A percentile compares a stretch with the other conserved stretches of the same genome.
phyloP scores from a whole-genome alignment of 1,284 basidiomycete species.

The Exobasidium rhododendri region DNA sequence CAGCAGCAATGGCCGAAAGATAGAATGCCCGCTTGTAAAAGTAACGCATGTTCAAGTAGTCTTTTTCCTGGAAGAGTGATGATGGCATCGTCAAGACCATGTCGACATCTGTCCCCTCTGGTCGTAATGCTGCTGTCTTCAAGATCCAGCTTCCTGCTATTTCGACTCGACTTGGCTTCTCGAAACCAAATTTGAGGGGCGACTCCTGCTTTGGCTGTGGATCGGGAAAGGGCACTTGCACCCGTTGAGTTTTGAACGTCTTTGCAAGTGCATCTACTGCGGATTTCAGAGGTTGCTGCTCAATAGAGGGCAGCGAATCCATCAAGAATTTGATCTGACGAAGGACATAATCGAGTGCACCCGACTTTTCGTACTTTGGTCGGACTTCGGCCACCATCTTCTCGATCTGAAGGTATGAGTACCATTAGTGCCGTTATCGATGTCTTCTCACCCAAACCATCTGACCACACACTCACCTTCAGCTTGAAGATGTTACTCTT shows the following conservation, averaged over 20 bases:
- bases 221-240: constrained; percentile 57
- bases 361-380: constrained; percentile 32
- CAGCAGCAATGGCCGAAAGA: constrained; percentile 73
- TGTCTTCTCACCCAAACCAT: no score
- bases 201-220: constrained; percentile 53
- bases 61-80: constrained; percentile 87
- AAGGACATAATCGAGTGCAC: constrained; percentile 43
- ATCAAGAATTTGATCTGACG: constrained; percentile 42
- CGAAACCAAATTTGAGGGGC: constrained; percentile 69
- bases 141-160: constrained; percentile 55
- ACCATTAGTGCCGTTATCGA: neutral
- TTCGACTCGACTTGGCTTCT: constrained; percentile 75
- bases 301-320: constrained; percentile 26
- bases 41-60: constrained; percentile 82
- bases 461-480: constrained; percentile 64
- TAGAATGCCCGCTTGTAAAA: constrained; percentile 92
- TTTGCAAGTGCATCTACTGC: constrained; percentile 56
- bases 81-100: constrained; percentile 56
- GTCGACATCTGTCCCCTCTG: constrained; percentile 45
- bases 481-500: constrained; percentile 80
- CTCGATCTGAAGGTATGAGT: constrained; percentile 27
- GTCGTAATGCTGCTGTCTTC: constrained; percentile 37
- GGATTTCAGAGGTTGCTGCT: constrained; percentile 23
- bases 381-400: constrained; percentile 48
- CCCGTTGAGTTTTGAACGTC: constrained; percentile 54